Evolutionary conservation across 2,329 filamentous ascomycete species (phyloP).

Genomic region (Coniochaeta pulveracea): DNA sequence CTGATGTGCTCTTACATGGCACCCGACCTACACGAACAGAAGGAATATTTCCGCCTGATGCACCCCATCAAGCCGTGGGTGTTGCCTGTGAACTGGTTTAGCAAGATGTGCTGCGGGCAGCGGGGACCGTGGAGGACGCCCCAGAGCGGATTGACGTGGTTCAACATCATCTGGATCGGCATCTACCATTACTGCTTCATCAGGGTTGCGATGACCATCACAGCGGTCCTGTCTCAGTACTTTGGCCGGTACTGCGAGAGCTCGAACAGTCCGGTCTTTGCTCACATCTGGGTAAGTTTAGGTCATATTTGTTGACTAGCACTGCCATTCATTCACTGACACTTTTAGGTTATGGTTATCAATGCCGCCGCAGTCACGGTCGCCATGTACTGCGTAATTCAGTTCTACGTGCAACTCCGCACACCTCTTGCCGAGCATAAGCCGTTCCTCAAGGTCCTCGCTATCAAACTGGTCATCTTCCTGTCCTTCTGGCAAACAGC

Average conservation of each 20-base stretch:
- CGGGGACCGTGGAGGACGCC: constrained; percentile 63
- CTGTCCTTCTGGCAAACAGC: constrained; percentile 76
- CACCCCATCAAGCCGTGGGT: constrained; percentile 61
- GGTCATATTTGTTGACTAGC: too few species aligned
- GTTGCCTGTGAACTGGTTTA: constrained; percentile 59
- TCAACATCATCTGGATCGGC: constrained; percentile 75
- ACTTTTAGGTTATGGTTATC: constrained; percentile 47
- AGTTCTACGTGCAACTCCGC: constrained; percentile 74
- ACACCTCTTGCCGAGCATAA: constrained; percentile 4
- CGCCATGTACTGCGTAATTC: constrained; percentile 81
- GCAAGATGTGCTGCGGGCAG: constrained; percentile 58
- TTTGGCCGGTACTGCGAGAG: constrained; percentile 65
- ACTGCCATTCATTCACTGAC: too few species aligned
- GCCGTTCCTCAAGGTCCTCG: constrained; percentile 44
- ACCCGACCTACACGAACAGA: constrained; percentile 67
- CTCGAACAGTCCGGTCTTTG: constrained; percentile 66
- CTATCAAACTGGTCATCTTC: constrained; percentile 88
- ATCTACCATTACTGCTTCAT: constrained; percentile 83
- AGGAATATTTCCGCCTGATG: constrained; percentile 66
- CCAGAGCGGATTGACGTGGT: constrained; percentile 75
- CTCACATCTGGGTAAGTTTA: constrained; percentile 66
- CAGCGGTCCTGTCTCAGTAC: constrained; percentile 62
- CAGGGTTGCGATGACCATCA: constrained; percentile 67
- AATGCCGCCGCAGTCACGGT: constrained; percentile 64
- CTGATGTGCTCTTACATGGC: constrained; percentile 73